A percentile compares a stretch with the other conserved stretches of the same genome.
phyloP scores from a whole-genome alignment of 2,329 filamentous ascomycete species.

The Monilinia fructicola region DNA sequence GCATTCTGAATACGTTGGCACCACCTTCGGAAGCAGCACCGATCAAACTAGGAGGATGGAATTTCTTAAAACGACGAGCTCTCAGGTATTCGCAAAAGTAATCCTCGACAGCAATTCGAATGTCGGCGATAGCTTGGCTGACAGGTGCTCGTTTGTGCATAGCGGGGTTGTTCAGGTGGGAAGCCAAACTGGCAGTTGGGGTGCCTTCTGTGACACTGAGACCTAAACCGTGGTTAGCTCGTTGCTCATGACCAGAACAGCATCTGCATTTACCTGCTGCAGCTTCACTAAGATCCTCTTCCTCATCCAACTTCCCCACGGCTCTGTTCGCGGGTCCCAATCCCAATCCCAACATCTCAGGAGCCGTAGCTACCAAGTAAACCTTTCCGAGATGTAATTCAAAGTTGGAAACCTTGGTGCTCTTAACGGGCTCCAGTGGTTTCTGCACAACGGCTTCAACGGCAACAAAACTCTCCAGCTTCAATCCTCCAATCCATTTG shows the following conservation, averaged over 20 bases:
- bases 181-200: constrained; percentile 59
- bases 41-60: constrained; percentile 87
- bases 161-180: constrained; percentile 81
- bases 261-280: constrained; percentile 42
- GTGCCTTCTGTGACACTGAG: constrained; percentile 50
- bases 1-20: constrained; percentile 83
- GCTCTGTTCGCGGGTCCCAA: constrained; percentile 55
- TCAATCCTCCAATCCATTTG: constrained; percentile 78
- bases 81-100: constrained; percentile 80
- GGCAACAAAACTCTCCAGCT: constrained; percentile 76
- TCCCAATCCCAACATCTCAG: constrained; percentile 58
- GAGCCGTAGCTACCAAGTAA: constrained; percentile 69
- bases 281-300: constrained; percentile 52
- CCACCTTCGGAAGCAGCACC: constrained; percentile 91
- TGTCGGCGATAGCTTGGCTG: constrained; percentile 76
- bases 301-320: constrained; percentile 59
- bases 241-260: neutral
- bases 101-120: constrained; percentile 45
- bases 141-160: constrained; percentile 91
- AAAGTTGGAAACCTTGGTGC: constrained; percentile 72
- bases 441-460: constrained; percentile 80
- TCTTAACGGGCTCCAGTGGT: constrained; percentile 85
- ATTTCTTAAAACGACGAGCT: constrained; percentile 71
- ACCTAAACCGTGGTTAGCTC: constrained; percentile 35
- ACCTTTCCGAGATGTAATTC: constrained; percentile 89